Conservation (phyloP, 2,329 filamentous ascomycete genomes). For the Xylaria arbuscula region DNA sequence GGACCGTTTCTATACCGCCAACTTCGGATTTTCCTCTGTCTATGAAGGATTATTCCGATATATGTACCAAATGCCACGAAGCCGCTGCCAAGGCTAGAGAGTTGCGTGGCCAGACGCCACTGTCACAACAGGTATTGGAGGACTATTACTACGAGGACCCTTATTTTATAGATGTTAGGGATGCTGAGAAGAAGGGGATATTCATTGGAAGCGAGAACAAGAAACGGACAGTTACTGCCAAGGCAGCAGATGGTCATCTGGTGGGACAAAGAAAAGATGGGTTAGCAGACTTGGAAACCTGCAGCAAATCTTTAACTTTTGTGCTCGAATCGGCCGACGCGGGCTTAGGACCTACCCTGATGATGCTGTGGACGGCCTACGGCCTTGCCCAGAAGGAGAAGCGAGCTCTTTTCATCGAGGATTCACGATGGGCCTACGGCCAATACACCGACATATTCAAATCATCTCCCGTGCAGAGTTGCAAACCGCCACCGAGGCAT, state of each 20-base stretch:
- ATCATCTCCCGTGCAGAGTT: conserved; percentile 71
- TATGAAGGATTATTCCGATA: conserved; percentile 73
- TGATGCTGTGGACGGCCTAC: conserved; percentile 87
- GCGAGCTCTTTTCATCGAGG: conserved; percentile 84
- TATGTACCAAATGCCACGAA: conserved; percentile 75
- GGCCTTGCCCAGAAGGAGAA: conserved; percentile 79
- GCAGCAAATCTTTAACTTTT: conserved; percentile 79
- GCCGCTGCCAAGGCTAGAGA: conserved; percentile 69
- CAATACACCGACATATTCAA: conserved; percentile 78
- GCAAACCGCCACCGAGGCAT: conserved; percentile 76
- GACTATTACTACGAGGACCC: conserved; percentile 71
- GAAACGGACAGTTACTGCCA: conserved; percentile 54
- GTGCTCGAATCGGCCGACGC: conserved; percentile 79
- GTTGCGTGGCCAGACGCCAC: conserved; percentile 56
- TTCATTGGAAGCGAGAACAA: conserved; percentile 60
- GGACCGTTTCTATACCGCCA: conserved; percentile 84
- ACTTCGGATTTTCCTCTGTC: conserved; percentile 73
- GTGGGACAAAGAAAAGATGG: conserved; percentile 61
- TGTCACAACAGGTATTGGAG: conserved; percentile 58
- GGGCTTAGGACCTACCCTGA: conserved; percentile 79
- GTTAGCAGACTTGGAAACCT: conserved; percentile 65
- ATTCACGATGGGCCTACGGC: conserved; percentile 85
- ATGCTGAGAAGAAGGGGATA: conserved; percentile 74
- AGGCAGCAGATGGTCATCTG: conserved; percentile 51
- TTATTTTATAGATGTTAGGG: conserved; percentile 78